Percentiles rank a stretch among this genome's conserved stretches.
These are phyloP conservation scores for Auricularia cornea DNA, from an alignment of 768 basidiomycete species.

Conservation along the genomic window DNA sequence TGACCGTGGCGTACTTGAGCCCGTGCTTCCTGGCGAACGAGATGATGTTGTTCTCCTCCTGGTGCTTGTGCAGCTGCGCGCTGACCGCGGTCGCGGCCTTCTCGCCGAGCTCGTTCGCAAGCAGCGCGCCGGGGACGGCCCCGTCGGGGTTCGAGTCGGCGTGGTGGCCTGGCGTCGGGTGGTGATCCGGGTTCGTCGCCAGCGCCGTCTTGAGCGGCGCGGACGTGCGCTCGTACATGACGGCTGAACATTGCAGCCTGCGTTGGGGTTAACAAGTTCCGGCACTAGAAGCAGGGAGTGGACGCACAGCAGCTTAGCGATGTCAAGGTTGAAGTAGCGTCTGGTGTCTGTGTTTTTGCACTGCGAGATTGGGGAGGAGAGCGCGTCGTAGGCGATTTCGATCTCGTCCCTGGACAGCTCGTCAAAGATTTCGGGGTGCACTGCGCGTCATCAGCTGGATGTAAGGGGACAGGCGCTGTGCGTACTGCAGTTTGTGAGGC, in stretches of 20 bases:
- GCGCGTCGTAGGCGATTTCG: constrained; percentile 6
- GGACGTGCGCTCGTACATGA: constrained; percentile 16
- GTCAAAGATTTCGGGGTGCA: constrained; percentile 13
- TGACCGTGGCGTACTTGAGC: constrained; percentile 12
- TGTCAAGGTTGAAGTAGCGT: constrained; percentile 14
- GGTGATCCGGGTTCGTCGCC: constrained; percentile 3
- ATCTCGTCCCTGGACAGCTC: constrained; percentile 11
- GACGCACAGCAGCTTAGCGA: constrained; percentile 12
- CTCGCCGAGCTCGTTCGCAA: constrained; percentile 6
- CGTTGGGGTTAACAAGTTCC: background rate
- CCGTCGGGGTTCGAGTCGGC: background rate
- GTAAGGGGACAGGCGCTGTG: background rate
- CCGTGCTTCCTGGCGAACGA: constrained; percentile 8
- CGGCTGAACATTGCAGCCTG: constrained; percentile 14
- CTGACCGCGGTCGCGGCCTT: constrained; percentile 8
- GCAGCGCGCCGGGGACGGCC: constrained; percentile 7
- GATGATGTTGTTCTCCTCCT: constrained; percentile 11
- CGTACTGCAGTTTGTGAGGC: constrained; percentile 8
- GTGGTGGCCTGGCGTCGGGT: background rate
- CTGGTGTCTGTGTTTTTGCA: constrained; percentile 7
- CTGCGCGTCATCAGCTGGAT: too few relatives aligned
- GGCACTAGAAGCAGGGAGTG: background rate
- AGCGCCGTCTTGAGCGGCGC: constrained; percentile 10
- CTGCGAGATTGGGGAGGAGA: constrained; percentile 8
- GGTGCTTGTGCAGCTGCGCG: constrained; percentile 9